These are phyloP conservation scores for Syzygium syzygioides DNA, from an alignment of 441 rosid genomes.

Conservation along the genomic window DNA sequence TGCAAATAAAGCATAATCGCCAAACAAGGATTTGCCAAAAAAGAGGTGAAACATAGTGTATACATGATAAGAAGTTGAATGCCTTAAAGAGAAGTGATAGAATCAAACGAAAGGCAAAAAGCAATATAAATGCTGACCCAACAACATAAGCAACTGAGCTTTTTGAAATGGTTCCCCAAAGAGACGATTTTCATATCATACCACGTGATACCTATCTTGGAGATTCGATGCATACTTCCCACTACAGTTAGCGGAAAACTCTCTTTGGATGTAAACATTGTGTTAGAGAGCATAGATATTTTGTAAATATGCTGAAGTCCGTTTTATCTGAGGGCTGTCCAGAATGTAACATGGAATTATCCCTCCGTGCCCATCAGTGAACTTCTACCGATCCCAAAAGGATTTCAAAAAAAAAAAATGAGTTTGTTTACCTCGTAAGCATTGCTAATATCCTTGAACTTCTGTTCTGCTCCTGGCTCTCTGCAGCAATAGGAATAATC, in stretches of 20 bases:
- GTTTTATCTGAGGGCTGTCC: background rate
- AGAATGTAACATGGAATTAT: background rate
- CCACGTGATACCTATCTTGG: background rate
- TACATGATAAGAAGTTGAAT: background rate
- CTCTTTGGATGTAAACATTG: background rate
- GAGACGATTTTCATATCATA: background rate
- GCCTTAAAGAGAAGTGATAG: background rate
- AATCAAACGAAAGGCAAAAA: background rate
- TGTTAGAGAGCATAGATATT: background rate
- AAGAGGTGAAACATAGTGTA: background rate
- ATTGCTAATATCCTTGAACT: conserved; percentile 96
- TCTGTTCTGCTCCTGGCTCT: conserved; percentile 84
- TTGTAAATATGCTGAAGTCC: background rate
- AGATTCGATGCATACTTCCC: background rate
- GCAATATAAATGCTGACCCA: background rate
- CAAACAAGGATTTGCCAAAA: background rate
- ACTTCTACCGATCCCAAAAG: background rate
- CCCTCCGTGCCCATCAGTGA: background rate
- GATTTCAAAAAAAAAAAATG: background rate
- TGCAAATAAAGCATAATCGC: background rate
- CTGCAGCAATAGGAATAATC: conserved; percentile 28
- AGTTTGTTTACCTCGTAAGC: conserved; percentile 74
- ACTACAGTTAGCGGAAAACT: background rate
- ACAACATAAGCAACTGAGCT: background rate
- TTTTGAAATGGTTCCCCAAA: background rate